Base-by-base conservation (phyloP, 768 basidiomycete genomes). In the Lentinula edodes region DNA sequence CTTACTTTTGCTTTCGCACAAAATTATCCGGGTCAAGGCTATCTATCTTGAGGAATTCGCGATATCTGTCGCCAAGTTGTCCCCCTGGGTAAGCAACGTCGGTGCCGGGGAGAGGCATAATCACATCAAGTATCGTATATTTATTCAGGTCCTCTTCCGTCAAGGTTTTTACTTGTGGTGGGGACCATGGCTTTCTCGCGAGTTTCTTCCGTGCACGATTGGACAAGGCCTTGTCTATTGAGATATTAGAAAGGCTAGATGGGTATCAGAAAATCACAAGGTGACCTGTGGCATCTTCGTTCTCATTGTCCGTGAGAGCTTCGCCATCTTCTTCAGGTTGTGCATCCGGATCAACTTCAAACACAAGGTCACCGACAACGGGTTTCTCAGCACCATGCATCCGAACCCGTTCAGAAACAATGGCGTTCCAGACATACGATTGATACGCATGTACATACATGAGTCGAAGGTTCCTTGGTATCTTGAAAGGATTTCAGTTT, bases 401-500 rank as follows among this genome's bases (percentile, higher is more conserved):
- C 62, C 85, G 86, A 68, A 98, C 87, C 12, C 97, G 89, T 73
- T 98, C 94, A 3, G 95, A 98, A 43, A 95, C 93, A 60, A 98
- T 88, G 52, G 93, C 87, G 74, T 99, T 99, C 96, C 96, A 99
- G 38, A 98, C 88, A 67, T 98, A 99, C 15, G 93, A 95, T 72
- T 99, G 97, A 71, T 98, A 99, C 35, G 95, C 95, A 73, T 99
- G 97, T 59, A 98, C 87, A 72, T 98, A 99, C 92, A 99, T 98
- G 65, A 97, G 76, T 55, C 97, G 84, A 62, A 99, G 83, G 69
- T 96, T 98, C 60, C 90, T 83, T 13, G 97, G 97, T 66, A 99
- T 98, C 96, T 98, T 41, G 53, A n/a, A 18, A 60, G 32, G 36
- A 13, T 62, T 62, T 38, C 2, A 43, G n/a, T 20, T 45, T 23